A percentile compares a stretch with the other conserved stretches of the same genome.
Evolutionary conservation across 2,329 filamentous ascomycete genomes (phyloP).

Genomic region (Xylariomycetidae sp.): DNA sequence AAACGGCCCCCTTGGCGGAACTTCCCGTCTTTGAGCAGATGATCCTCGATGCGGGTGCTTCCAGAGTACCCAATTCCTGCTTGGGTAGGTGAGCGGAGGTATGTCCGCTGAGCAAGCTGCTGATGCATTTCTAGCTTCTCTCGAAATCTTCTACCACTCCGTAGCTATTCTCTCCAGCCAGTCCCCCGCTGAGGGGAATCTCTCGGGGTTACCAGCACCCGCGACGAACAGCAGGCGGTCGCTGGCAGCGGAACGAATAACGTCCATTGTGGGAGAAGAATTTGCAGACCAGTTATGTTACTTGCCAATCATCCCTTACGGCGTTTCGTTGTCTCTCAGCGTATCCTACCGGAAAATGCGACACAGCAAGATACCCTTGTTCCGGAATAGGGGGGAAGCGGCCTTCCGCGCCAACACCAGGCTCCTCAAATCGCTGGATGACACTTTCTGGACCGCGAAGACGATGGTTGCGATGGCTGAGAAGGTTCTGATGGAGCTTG

Average conservation of each 20-base stretch:
- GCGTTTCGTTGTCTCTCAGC: constrained; percentile 53
- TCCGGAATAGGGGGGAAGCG: constrained; percentile 47
- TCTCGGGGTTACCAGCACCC: constrained; percentile 37
- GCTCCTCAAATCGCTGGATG: constrained; percentile 45
- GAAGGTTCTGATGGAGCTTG: constrained; percentile 50
- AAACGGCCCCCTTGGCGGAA: constrained; percentile 44
- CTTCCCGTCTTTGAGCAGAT: constrained; percentile 52
- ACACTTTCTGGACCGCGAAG: constrained; percentile 51
- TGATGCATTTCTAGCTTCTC: constrained; percentile 40
- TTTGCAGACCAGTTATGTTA: constrained; percentile 38
- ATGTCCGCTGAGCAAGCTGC: constrained; percentile 1
- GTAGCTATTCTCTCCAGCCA: constrained; percentile 58
- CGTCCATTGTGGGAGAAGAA: constrained; percentile 46
- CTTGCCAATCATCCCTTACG: constrained; percentile 56
- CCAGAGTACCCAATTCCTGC: constrained; percentile 41
- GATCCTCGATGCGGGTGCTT: constrained; percentile 48
- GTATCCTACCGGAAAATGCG: constrained; percentile 60
- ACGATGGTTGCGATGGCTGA: constrained; percentile 51
- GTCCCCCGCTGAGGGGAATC: constrained; percentile 34
- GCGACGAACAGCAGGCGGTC: constrained; percentile 52
- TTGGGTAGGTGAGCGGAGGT: constrained; percentile 35
- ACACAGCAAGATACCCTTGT: constrained; percentile 53
- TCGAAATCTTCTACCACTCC: constrained; percentile 59
- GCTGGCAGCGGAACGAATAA: constrained; percentile 51
- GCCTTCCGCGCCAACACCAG: constrained; percentile 50